Conservation (phyloP, 441 rosid species). For the Arabidopsis lyrata region DNA sequence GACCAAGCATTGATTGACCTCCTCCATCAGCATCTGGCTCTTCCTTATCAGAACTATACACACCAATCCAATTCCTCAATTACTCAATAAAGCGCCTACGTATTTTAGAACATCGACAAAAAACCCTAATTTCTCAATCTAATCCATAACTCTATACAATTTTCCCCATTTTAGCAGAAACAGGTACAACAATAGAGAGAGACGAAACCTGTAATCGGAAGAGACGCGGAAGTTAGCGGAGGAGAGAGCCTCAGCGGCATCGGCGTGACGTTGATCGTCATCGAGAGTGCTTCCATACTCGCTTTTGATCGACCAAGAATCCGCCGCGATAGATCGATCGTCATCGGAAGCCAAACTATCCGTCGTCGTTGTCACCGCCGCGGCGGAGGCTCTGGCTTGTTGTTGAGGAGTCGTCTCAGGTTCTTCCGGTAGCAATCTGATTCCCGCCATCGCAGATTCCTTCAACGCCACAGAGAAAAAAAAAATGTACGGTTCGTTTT, state of each 20-base stretch:
- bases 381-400: constrained; percentile 47
- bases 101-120: not conserved
- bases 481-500: constrained; percentile 19
- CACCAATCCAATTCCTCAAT: constrained; percentile 25
- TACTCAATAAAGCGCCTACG: not conserved
- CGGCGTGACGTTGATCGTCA: constrained; percentile 97
- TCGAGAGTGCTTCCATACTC: constrained; percentile 97
- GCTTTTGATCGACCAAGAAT: constrained; percentile 97
- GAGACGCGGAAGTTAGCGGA: constrained; percentile 76
- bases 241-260: constrained; percentile 89
- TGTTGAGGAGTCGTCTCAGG: constrained; percentile 62
- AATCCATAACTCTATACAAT: not conserved
- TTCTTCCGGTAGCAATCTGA: constrained; percentile 75
- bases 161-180: not conserved
- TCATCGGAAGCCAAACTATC: constrained; percentile 92
- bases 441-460: constrained; percentile 71
- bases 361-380: constrained; percentile 41
- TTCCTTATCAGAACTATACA: constrained; percentile 86
- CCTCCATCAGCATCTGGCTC: constrained; percentile 83
- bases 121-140: constrained; percentile 32
- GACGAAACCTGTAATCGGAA: constrained; percentile 74
- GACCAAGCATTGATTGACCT: constrained; percentile 78
- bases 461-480: constrained; percentile 28
- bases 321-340: constrained; percentile 96
- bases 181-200: not conserved